Evolutionary conservation across 192 early-diverging fungal genomes (phyloP), one percentile per base, ranked within the genome.

Genomic region (Coemansia sp.): DNA sequence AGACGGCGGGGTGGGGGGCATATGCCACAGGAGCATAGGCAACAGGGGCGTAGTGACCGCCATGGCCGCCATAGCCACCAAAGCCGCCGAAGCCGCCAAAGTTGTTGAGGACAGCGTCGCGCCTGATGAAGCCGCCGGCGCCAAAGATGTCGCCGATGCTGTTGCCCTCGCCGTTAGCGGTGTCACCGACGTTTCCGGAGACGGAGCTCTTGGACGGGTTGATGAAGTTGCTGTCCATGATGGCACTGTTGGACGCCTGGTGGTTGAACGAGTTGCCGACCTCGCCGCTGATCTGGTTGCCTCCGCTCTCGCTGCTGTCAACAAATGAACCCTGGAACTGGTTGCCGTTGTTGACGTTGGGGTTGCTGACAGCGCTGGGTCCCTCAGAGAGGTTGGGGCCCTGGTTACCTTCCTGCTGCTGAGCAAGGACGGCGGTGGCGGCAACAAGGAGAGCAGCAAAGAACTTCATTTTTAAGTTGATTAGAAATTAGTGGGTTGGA

Each of bases 361-460:
- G 64, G 66, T 69, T 61, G 73, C 64, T 70, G 42, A 81, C 62
- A 3, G 79, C 79, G 48, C 34, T 67, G 17, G 66, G 64, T 7
- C 79, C 79, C 19, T 60, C 59, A 3, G 73, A 59, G 33, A 72
- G 70, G 49, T 20, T 53, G 33, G 73, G 62, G 29, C 73, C 79
- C 17, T 65, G 57, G 42, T 65, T 54, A 41, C 70, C 69, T 25
- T 73, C 78, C 52, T 73, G 23, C 63, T 81, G 69, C 79, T 81
- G 79, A 46, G 73, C 79, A 25, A 75, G 41, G 13, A 75, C 79
- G 73, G 70, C 73, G 73, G 73, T 66, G 20, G 79, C 69, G 70
- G 79, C 79, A 62, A 81, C 70, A 63, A 81, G 61, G 41, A 81
- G 79, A 52, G 79, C 72, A 33, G 79, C 64, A 56, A 75, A 67